phyloP scores from a whole-genome alignment of 495 filamentous ascomycete species.

The Cairneyella variabilis region DNA sequence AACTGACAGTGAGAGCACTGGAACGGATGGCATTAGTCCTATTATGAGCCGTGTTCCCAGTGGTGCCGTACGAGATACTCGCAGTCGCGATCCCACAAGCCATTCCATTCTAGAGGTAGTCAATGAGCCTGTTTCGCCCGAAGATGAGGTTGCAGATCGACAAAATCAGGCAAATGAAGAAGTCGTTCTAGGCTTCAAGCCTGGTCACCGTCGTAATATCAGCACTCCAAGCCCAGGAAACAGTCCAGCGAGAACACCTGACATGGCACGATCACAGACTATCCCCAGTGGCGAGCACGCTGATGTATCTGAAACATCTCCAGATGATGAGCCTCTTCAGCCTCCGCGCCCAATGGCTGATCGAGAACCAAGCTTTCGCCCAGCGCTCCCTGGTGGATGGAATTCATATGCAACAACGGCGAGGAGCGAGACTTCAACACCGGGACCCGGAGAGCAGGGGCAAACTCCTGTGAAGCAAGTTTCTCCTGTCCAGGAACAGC shows the following conservation, averaged over 20 bases:
- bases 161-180: background rate
- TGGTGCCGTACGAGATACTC: constrained; percentile 26
- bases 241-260: constrained; percentile 57
- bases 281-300: constrained; percentile 39
- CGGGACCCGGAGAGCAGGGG: constrained; percentile 26
- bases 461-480: constrained; percentile 19
- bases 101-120: constrained; percentile 57
- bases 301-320: constrained; percentile 24
- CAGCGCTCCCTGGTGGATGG: constrained; percentile 63
- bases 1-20: constrained; percentile 59
- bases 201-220: constrained; percentile 57
- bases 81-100: constrained; percentile 38
- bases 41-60: constrained; percentile 57
- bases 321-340: constrained; percentile 10
- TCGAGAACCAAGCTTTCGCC: constrained; percentile 44
- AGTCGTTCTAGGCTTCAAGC: constrained; percentile 35
- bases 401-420: constrained; percentile 50
- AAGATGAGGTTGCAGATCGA: background rate
- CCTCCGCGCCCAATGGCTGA: constrained; percentile 22
- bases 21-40: constrained; percentile 58
- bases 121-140: constrained; percentile 29
- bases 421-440: background rate
- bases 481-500: constrained; percentile 6
- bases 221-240: constrained; percentile 59
- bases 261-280: constrained; percentile 38